Evolutionary conservation across 805 yeast species (phyloP).

Genomic region (Lipomyces japonicus): DNA sequence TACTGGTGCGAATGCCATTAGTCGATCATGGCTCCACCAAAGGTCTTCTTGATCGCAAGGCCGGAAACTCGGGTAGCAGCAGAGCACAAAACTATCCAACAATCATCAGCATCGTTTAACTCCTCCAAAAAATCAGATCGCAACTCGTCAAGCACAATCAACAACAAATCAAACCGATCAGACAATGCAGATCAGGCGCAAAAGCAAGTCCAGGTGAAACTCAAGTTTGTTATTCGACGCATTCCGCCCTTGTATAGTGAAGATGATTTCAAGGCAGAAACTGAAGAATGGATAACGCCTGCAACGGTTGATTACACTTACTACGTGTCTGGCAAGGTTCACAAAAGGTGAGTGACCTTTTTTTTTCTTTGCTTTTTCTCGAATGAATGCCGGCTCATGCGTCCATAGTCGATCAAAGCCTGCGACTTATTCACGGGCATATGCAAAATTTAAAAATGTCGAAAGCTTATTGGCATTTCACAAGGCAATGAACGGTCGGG

Average conservation of each 20-base stretch:
- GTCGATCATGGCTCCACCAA: no score
- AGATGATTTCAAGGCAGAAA: conserved; percentile 37
- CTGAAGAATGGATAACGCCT: conserved; percentile 30
- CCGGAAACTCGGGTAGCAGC: no score
- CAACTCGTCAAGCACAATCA: no score
- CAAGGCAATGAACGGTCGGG: conserved; percentile 34
- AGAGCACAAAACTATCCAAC: no score
- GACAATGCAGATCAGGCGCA: no score
- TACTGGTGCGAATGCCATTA: no score
- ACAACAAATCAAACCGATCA: no score
- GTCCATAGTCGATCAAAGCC: conserved; percentile 38
- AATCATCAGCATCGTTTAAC: no score
- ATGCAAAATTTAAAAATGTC: conserved; percentile 40
- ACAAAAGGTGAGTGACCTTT: conserved; percentile 32
- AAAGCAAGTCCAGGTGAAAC: no score
- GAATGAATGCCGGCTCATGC: conserved; percentile 18
- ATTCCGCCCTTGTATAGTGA: conserved; percentile 45
- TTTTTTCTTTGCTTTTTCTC: conserved; percentile 8
- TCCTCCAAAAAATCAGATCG: no score
- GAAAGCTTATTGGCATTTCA: conserved; percentile 38
- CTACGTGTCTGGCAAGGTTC: conserved; percentile 31
- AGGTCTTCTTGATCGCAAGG: no score
- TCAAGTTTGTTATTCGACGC: conserved; percentile 42
- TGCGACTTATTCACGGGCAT: conserved; percentile 46
- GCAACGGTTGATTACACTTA: conserved; percentile 27